phyloP scores from a whole-genome alignment of 805 yeast genomes.

The Phaffomyces opuntiae region DNA sequence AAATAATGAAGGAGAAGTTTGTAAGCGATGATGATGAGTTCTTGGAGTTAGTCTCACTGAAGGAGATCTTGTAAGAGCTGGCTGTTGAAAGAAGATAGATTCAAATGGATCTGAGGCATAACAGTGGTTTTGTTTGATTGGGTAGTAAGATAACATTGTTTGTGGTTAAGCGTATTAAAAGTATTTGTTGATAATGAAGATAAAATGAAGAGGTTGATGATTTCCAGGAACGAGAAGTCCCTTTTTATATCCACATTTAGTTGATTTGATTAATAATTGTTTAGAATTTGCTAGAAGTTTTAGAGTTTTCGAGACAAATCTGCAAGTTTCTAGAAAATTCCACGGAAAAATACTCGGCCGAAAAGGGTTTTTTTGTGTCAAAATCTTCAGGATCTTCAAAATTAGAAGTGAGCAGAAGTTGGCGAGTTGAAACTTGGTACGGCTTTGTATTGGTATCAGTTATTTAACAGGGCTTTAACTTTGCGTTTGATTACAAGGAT shows the following conservation, averaged over 20 bases:
- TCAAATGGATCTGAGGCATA: neutral
- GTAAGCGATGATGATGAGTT: neutral
- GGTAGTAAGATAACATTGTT: neutral
- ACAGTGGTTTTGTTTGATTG: neutral
- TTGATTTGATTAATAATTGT: neutral
- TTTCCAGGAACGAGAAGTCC: too few relatives aligned
- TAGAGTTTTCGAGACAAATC: neutral
- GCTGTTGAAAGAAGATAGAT: conserved; percentile 1
- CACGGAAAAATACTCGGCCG: neutral
- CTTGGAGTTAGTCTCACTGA: neutral
- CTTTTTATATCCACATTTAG: neutral
- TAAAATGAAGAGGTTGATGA: neutral
- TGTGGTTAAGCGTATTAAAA: neutral
- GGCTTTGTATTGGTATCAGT: too few relatives aligned
- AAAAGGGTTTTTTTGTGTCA: neutral
- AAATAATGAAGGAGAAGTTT: neutral
- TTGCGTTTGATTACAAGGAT: too few relatives aligned
- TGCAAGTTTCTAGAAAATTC: conserved; percentile 1
- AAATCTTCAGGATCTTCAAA: too few relatives aligned
- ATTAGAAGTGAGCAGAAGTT: too few relatives aligned
- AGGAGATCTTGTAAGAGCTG: conserved; percentile 5
- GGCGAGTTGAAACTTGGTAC: too few relatives aligned
- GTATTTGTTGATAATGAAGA: neutral
- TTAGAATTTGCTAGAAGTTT: neutral
- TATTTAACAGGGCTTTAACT: too few relatives aligned